phyloP scores from a whole-genome alignment of 2,329 filamentous ascomycete genomes.

The Phyllachora maydis region DNA sequence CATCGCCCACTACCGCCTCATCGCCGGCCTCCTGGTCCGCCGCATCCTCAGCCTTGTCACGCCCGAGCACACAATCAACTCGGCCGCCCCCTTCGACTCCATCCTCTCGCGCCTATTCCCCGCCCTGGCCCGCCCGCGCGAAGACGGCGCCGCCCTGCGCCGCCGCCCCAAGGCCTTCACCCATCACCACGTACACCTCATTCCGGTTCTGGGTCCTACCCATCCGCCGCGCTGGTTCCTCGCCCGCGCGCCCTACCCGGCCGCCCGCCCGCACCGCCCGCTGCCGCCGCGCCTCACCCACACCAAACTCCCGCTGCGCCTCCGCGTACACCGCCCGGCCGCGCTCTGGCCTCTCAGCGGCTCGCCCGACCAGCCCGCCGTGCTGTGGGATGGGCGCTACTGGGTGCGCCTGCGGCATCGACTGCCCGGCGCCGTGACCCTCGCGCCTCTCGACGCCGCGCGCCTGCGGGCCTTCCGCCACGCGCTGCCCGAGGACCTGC shows the following conservation, averaged over 20 bases:
- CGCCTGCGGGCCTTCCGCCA: conserved; percentile 26
- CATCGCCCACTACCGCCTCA: conserved; percentile 15
- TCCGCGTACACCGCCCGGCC: neutral
- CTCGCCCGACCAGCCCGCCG: conserved; percentile 6
- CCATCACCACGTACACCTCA: conserved; percentile 24
- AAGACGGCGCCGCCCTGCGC: neutral
- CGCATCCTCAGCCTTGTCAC: conserved; percentile 27
- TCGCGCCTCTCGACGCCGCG: conserved; percentile 23
- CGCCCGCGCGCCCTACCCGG: conserved; percentile 22
- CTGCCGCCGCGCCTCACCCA: too few relatives aligned
- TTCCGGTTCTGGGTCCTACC: conserved; percentile 12
- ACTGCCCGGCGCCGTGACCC: conserved; percentile 16
- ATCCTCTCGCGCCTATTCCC: conserved; percentile 27
- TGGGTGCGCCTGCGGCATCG: conserved; percentile 31
- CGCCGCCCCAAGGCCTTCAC: conserved; percentile 15
- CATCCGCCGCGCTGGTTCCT: conserved; percentile 19
- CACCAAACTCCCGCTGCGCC: too few relatives aligned
- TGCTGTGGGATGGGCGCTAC: conserved; percentile 38
- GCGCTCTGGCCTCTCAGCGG: neutral
- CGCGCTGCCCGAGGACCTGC: conserved; percentile 18
- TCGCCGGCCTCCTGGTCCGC: conserved; percentile 24
- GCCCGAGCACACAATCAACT: conserved; percentile 21
- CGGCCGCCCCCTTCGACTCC: conserved; percentile 20
- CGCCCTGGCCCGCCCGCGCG: conserved; percentile 11
- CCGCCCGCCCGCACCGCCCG: too few relatives aligned